Base-by-base conservation (phyloP, 169 alveolate species). In the Eimeria praecox region DNA sequence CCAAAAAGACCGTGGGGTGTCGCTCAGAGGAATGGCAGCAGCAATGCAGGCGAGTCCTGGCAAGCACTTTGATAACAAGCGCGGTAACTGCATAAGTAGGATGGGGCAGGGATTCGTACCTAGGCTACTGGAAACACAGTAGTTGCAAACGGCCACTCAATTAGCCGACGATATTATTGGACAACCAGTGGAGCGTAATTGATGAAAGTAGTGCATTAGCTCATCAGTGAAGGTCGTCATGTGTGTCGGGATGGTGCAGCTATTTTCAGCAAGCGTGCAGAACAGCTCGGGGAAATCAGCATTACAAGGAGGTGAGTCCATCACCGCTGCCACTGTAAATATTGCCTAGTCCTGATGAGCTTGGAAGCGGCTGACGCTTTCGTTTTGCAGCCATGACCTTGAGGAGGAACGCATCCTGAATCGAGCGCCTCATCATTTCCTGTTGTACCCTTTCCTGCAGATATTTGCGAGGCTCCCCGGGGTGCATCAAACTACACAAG, bases 1-100 rank as follows among this genome's bases (percentile, higher is more conserved):
- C 3, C 77, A 86, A 42, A 59, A 62, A 35, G 93, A 86, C 49
- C 93, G 93, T 49, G 35, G 82, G 6, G 93, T 86, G 35, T 86
- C 93, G 6, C 82, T 86, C 1, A 59, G 93, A 24, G 93, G 93
- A 38, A 86, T 86, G 93, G 80, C 93, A 86, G 93, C 93, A 56
- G 80, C 93, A 2, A 86, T 86, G 93, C 93, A 86, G 93, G 93
- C 62, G 49, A 86, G 80, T 18, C 46, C 35, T 78, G 38, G 35
- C 42, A 9, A n/a, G 42, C 14, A 4, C 14, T 33, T 3, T 66
- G 20, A 2, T 14, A 2, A 22, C 40, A 3, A 49, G 52, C 33
- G 18, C 14, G 52, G 14, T 12, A 66, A 9, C n/a, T 66, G 22
- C 27, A 33, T 38, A 12, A 3, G 3, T 33, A 20, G 1, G 52